Percentiles rank a stretch among this genome's conserved stretches.
phyloP scores from a whole-genome alignment of 768 basidiomycete species.

The Auriscalpium vulgare region DNA sequence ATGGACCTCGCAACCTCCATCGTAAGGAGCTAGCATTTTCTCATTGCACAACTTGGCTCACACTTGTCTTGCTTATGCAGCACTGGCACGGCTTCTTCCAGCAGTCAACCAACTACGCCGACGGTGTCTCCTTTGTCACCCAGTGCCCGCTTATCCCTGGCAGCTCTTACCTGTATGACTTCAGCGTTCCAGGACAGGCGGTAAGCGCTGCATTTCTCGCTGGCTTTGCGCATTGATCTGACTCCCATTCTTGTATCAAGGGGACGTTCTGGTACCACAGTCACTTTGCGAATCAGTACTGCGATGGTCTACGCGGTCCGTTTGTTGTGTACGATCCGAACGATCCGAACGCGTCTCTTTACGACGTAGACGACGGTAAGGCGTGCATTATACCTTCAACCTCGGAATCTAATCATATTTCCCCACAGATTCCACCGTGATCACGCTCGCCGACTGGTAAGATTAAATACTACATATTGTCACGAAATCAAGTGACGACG shows the following conservation, averaged over 20 bases:
- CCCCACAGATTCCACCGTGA: conserved; percentile 31
- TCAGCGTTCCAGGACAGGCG: conserved; percentile 7
- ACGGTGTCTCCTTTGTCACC: conserved; percentile 13
- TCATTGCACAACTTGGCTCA: neutral
- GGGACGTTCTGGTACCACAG: conserved; percentile 24
- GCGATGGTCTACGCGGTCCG: conserved; percentile 34
- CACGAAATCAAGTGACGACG: neutral
- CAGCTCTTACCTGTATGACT: conserved; percentile 8
- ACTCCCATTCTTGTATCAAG: neutral
- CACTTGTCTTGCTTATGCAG: neutral
- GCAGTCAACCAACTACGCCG: conserved; percentile 5
- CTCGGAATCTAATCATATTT: neutral
- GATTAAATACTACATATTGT: neutral
- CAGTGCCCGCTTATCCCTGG: conserved; percentile 17
- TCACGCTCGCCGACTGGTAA: conserved; percentile 44
- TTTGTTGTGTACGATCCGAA: conserved; percentile 34
- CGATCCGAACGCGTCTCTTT: conserved; percentile 28
- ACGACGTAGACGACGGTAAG: conserved; percentile 33
- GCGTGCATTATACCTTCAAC: conserved; percentile 13
- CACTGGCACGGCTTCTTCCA: conserved; percentile 20
- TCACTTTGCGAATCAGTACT: conserved; percentile 17
- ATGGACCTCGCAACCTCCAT: conserved; percentile 9
- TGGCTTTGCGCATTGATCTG: neutral
- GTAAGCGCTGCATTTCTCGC: neutral
- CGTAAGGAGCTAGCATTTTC: neutral